phyloP scores from a whole-genome alignment of 768 basidiomycete species.

The Pholiota molesta region DNA sequence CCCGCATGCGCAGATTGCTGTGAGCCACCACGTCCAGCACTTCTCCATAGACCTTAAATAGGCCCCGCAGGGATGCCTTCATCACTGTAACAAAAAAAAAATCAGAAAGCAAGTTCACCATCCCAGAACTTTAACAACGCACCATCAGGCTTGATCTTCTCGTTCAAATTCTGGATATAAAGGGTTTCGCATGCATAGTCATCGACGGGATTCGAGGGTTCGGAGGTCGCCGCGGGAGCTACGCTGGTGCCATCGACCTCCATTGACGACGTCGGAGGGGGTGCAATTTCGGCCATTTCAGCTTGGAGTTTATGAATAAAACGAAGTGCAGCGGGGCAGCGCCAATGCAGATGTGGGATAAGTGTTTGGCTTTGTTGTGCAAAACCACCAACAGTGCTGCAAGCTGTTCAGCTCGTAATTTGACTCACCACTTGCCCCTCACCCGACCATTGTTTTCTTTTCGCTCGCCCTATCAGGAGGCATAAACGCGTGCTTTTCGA shows the following conservation, averaged over 20 bases:
- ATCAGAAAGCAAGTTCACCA: neutral
- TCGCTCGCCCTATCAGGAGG: no score
- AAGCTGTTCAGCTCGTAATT: no score
- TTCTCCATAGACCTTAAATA: constrained; percentile 94
- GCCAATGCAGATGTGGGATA: neutral
- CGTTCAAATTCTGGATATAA: constrained; percentile 96
- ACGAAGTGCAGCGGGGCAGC: neutral
- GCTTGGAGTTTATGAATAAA: constrained; percentile 3
- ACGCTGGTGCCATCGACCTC: constrained; percentile 35
- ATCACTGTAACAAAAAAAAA: constrained; percentile 56
- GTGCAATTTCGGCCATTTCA: constrained; percentile 26
- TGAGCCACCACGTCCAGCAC: constrained; percentile 97
- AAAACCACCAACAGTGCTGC: constrained; percentile 3
- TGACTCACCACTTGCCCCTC: no score
- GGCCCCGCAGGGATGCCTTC: constrained; percentile 81
- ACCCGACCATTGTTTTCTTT: no score
- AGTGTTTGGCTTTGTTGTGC: constrained; percentile 21
- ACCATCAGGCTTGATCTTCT: constrained; percentile 88
- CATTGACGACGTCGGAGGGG: constrained; percentile 23
- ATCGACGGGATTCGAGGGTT: constrained; percentile 20
- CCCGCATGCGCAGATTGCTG: constrained; percentile 93
- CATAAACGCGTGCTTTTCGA: no score
- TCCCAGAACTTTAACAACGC: constrained; percentile 13
- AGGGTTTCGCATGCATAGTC: constrained; percentile 74
- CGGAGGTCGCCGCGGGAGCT: constrained; percentile 11